Evolutionary conservation across 1,284 basidiomycete species (phyloP), one percentile per base, ranked within the genome.

Genomic region (Tilletia indica): DNA sequence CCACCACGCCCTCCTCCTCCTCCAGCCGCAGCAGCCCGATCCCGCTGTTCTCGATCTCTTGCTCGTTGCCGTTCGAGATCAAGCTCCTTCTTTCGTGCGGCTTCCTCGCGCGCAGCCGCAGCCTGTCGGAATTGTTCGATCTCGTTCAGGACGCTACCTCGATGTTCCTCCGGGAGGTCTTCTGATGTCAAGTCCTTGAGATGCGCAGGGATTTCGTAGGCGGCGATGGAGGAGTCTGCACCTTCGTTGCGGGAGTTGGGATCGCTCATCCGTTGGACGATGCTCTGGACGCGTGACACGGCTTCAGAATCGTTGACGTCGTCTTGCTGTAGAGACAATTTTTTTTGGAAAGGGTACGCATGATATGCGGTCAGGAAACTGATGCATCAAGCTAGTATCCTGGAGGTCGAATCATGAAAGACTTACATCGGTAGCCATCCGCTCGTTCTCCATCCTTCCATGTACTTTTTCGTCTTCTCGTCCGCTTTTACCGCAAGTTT

Each of bases 141-240:
- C 83, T 97, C 94, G 47, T 91, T 93, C 72, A 97, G 91, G 70
- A 98, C 94, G 42, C 93, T 90, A 1, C 92, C 93, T 31, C 94
- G 91, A 85, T 95, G 93, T 0, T 92, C 92, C 85, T 96, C 94
- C n/a, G 94, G 94, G 38, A 98, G 88, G 82, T 97, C 94, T 68
- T 93, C 92, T 86, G 95, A 93, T 82, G 95, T 92, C 47, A 98
- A 87, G 85, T 97, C 94, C 85, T 95, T 93, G 34, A 98, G 88
- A 86, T 97, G 95, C 5, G 93, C 93, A 11, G 95, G 94, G 45
- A 97, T 93, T 74, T 93, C 89, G 80, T 76, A 80, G n/a, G 66
- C 14, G 14, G 66, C 42, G 19, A 9, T 67, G 16, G 61, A 64
- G 0, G 31, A 16, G 31, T 64, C 61, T 25, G 36, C 45, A 31